phyloP scores from a whole-genome alignment of 2,329 filamentous ascomycete species.

The Apiospora phragmitis region DNA sequence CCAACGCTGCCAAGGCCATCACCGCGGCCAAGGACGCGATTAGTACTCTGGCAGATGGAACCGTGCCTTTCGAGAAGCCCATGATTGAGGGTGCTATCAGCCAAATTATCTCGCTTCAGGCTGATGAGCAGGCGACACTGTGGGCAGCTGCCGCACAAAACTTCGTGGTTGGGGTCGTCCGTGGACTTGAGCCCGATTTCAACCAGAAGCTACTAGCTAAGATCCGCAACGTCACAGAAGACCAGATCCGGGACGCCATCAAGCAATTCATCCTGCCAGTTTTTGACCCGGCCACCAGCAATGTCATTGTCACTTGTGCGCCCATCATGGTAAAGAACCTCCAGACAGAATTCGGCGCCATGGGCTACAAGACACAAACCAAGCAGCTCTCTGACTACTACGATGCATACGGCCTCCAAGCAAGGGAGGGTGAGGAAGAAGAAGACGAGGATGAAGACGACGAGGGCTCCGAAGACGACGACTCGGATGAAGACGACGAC shows the following conservation, averaged over 20 bases:
- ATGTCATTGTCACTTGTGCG: constrained; percentile 86
- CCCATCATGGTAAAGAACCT: constrained; percentile 82
- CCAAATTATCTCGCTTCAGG: constrained; percentile 81
- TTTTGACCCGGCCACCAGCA: constrained; percentile 78
- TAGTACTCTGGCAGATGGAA: constrained; percentile 70
- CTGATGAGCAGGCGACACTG: constrained; percentile 87
- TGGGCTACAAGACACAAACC: constrained; percentile 77
- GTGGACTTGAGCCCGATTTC: constrained; percentile 75
- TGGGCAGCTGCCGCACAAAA: constrained; percentile 78
- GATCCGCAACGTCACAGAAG: constrained; percentile 72
- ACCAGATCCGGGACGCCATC: constrained; percentile 76
- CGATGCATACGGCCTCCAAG: constrained; percentile 83
- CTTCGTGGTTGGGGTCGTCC: constrained; percentile 79
- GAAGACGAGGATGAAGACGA: constrained; percentile 22
- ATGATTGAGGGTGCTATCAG: constrained; percentile 89
- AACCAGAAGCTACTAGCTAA: constrained; percentile 73
- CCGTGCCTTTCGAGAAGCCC: constrained; percentile 71
- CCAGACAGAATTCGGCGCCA: constrained; percentile 69
- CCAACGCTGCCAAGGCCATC: constrained; percentile 86
- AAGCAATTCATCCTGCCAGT: constrained; percentile 74
- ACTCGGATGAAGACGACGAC: constrained; percentile 11
- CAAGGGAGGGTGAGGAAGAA: constrained; percentile 55
- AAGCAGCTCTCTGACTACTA: constrained; percentile 78
- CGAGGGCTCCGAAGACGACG: constrained; percentile 9
- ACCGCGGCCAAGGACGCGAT: constrained; percentile 74